Evolutionary conservation across 2,329 filamentous ascomycete genomes (phyloP).

Genomic region (Rosellinia necatrix): DNA sequence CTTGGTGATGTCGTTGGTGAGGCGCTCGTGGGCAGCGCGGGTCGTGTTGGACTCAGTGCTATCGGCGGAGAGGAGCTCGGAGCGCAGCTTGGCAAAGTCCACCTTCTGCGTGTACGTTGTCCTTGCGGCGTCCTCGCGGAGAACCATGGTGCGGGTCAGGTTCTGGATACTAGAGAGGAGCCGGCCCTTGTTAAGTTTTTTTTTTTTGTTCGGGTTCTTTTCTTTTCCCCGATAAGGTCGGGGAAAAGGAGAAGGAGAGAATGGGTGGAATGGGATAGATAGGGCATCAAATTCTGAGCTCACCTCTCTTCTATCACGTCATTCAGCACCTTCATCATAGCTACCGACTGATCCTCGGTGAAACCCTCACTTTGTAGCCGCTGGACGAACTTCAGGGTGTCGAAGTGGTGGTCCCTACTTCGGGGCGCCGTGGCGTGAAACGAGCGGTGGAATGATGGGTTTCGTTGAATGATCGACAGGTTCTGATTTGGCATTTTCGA

Average conservation of each 20-base stretch:
- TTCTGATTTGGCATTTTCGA: constrained; percentile 7
- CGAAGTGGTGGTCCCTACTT: constrained; percentile 88
- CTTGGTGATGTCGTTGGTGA: constrained; percentile 94
- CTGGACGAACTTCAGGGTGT: constrained; percentile 96
- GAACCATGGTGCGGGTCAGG: constrained; percentile 95
- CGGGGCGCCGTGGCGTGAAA: constrained; percentile 72
- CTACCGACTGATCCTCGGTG: constrained; percentile 90
- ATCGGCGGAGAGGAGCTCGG: constrained; percentile 89
- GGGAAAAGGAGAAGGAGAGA: background rate
- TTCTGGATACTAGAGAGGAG: constrained; percentile 77
- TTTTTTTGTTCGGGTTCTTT: background rate
- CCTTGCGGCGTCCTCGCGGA: constrained; percentile 88
- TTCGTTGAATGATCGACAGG: constrained; percentile 34
- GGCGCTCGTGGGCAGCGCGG: constrained; percentile 83
- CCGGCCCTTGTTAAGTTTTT: background rate
- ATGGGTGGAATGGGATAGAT: background rate
- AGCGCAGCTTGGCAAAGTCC: constrained; percentile 95
- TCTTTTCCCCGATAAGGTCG: background rate
- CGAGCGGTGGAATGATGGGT: constrained; percentile 45
- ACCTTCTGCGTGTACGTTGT: constrained; percentile 87
- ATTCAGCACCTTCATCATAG: constrained; percentile 98
- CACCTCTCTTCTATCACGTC: constrained; percentile 96
- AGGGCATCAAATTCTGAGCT: constrained; percentile 1
- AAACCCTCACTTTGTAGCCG: constrained; percentile 88
- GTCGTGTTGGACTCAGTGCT: constrained; percentile 89